Evolutionary conservation across 2,329 filamentous ascomycete genomes (phyloP).

Genomic region (Fusarium piperis): DNA sequence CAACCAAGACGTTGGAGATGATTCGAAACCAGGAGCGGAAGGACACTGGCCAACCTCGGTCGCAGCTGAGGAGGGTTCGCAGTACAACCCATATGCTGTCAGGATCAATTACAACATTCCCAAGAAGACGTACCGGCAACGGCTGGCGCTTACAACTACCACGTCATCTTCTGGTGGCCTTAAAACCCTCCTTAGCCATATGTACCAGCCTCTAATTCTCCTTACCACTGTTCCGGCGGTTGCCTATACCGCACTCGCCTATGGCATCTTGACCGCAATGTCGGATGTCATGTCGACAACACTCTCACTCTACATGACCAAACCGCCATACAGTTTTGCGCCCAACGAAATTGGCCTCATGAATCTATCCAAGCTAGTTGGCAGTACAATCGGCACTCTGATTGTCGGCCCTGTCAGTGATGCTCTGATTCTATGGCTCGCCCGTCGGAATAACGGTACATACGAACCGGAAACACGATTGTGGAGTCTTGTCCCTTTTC

Average conservation of each 20-base stretch:
- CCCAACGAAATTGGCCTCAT: conserved; percentile 38
- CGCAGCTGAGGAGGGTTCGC: neutral
- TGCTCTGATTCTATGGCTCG: too few relatives aligned
- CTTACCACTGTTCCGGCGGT: neutral
- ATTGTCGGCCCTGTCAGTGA: too few relatives aligned
- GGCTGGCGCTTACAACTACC: neutral
- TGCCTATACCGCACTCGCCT: neutral
- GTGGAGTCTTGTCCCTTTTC: too few relatives aligned
- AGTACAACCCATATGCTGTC: too few relatives aligned
- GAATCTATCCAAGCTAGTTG: conserved; percentile 5
- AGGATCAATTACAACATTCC: neutral
- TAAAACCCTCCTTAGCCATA: neutral
- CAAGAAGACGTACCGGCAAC: conserved; percentile 1
- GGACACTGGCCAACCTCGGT: too few relatives aligned
- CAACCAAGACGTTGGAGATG: too few relatives aligned
- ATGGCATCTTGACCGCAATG: neutral
- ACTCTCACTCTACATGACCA: neutral
- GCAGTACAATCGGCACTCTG: too few relatives aligned
- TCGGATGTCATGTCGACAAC: neutral
- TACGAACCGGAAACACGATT: too few relatives aligned
- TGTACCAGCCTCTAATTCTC: conserved; percentile 9
- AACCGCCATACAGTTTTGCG: conserved; percentile 44
- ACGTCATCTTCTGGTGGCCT: neutral
- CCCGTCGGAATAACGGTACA: too few relatives aligned
- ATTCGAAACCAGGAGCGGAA: neutral